Conservation (phyloP, 1,284 basidiomycete species). For the Moniliella sp. region DNA sequence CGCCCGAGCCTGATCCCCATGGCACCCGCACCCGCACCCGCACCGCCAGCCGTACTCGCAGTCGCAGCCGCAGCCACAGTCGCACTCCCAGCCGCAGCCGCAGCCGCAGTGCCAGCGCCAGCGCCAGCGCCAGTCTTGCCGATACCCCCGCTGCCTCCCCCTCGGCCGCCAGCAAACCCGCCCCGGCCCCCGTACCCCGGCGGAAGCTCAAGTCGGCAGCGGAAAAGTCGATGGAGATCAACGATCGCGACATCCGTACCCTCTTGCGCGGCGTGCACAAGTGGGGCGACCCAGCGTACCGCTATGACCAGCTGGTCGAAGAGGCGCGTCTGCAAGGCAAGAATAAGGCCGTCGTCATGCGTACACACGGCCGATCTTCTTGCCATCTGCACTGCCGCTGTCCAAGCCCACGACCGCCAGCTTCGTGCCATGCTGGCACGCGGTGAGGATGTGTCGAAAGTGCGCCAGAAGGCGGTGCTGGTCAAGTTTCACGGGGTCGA, state of each 20-base stretch:
- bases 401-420: constrained; percentile 55
- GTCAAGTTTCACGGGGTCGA: constrained; percentile 70
- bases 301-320: constrained; percentile 74
- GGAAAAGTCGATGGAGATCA: constrained; percentile 83
- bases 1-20: no score
- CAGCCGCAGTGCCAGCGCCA: no score
- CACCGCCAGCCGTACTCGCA: no score
- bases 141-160: no score
- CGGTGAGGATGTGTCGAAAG: constrained; percentile 46
- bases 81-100: no score
- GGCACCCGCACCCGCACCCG: no score
- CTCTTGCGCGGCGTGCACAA: constrained; percentile 83
- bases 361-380: constrained; percentile 83
- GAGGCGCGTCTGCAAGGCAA: constrained; percentile 83
- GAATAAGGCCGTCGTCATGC: constrained; percentile 73
- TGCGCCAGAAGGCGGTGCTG: constrained; percentile 77
- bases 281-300: constrained; percentile 87
- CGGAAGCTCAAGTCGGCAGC: constrained; percentile 54
- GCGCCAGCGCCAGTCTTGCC: no score
- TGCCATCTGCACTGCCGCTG: constrained; percentile 57
- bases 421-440: constrained; percentile 36
- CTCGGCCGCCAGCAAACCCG: no score
- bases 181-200: no score
- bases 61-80: no score
- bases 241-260: constrained; percentile 85